Percentiles rank a stretch among this genome's conserved stretches.
Conservation (phyloP, 495 filamentous ascomycete genomes). For the Aspergillus homomorphus region DNA sequence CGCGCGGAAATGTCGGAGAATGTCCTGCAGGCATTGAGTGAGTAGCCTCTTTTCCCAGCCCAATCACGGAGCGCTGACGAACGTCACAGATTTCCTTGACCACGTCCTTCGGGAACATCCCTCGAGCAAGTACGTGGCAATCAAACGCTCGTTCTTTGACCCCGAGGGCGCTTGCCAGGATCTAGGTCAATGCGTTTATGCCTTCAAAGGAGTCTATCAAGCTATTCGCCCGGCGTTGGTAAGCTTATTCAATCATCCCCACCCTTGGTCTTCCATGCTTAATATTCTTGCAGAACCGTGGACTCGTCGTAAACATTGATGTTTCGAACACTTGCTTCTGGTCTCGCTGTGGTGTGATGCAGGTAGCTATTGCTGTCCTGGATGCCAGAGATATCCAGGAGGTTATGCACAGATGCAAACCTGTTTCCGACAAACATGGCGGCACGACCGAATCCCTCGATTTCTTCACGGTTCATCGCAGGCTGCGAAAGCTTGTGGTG, state of each 20-base stretch:
- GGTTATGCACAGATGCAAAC: slow-evolving; percentile 17
- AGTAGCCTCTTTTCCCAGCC: slow-evolving; percentile 16
- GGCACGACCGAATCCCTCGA: slow-evolving; percentile 17
- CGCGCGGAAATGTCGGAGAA: slow-evolving; percentile 55
- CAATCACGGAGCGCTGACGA: slow-evolving; percentile 17
- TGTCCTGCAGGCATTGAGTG: slow-evolving; percentile 76
- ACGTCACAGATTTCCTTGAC: slow-evolving; percentile 67
- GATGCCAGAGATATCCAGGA: slow-evolving; percentile 23
- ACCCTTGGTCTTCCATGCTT: slow-evolving; percentile 7
- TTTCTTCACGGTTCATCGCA: slow-evolving; percentile 35
- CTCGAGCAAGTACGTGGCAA: slow-evolving; percentile 55
- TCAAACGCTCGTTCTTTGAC: slow-evolving; percentile 77
- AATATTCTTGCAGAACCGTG: slow-evolving; percentile 36
- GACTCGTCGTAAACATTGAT: slow-evolving; percentile 78
- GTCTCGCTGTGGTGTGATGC: slow-evolving; percentile 32
- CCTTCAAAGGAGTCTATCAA: slow-evolving; percentile 48
- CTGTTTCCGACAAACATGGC: slow-evolving; percentile 23
- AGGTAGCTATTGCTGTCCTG: slow-evolving; percentile 27
- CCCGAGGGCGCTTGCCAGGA: slow-evolving; percentile 31
- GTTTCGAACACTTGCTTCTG: slow-evolving; percentile 42
- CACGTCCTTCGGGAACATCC: slow-evolving; percentile 80
- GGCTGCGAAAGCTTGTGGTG: slow-evolving; percentile 65
- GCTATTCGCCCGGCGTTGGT: slow-evolving; percentile 68
- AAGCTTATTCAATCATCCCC: slow-evolving; percentile 21
- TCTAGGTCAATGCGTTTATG: slow-evolving; percentile 61